A percentile compares a stretch with the other conserved stretches of the same genome.
phyloP scores from a whole-genome alignment of 1,284 basidiomycete species.

The Puccinia horiana region DNA sequence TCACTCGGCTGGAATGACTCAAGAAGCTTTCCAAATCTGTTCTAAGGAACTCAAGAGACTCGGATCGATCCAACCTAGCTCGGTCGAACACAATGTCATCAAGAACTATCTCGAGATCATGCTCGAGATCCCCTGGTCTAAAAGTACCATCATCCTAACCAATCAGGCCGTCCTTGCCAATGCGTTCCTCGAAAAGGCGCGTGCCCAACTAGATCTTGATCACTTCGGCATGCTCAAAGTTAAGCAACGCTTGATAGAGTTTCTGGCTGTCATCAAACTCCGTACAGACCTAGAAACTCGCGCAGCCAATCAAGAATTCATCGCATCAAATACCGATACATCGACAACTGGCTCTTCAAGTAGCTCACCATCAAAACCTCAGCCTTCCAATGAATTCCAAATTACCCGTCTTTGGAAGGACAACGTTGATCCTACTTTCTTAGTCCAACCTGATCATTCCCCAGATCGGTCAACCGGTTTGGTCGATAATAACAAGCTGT shows the following conservation, averaged over 20 bases:
- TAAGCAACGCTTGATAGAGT: slow-evolving; percentile 61
- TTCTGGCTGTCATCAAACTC: slow-evolving; percentile 60
- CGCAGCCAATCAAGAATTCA: slow-evolving; percentile 8
- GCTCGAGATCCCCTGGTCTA: slow-evolving; percentile 59
- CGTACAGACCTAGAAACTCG: slow-evolving; percentile 55
- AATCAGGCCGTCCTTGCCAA: slow-evolving; percentile 48
- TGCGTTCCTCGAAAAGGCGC: slow-evolving; percentile 55
- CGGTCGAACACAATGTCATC: slow-evolving; percentile 55
- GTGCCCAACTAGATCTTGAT: slow-evolving; percentile 59
- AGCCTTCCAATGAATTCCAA: slow-evolving; percentile 16
- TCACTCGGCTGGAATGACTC: slow-evolving; percentile 52
- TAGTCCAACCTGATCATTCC: slow-evolving; percentile 7
- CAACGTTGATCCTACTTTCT: slow-evolving; percentile 8
- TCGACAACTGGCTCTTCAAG: neutral
- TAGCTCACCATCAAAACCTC: neutral
- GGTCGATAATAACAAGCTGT: neutral
- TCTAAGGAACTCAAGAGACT: slow-evolving; percentile 55
- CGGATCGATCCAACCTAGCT: slow-evolving; percentile 54
- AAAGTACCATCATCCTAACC: slow-evolving; percentile 53
- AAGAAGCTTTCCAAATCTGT: slow-evolving; percentile 54
- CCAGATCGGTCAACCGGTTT: neutral
- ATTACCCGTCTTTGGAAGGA: slow-evolving; percentile 19
- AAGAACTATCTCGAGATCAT: slow-evolving; percentile 59
- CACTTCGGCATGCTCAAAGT: slow-evolving; percentile 62
- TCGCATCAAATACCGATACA: neutral